Conservation (phyloP, 257 asterid genomes). For the Phtheirospermum japonicum region DNA sequence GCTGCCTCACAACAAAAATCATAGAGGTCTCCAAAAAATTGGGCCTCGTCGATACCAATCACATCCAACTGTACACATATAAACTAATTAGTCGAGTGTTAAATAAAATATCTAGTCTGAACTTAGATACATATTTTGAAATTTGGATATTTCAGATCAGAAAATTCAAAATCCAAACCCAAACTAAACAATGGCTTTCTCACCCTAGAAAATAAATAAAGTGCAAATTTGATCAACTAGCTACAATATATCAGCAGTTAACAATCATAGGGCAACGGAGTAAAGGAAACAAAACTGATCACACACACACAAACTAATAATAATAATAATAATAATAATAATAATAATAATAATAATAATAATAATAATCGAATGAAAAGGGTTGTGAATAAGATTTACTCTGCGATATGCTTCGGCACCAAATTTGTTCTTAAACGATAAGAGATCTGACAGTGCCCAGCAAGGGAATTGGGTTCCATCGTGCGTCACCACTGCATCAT, state of each 20-base stretch:
- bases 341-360: no score
- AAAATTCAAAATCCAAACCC: background rate
- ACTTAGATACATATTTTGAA: no score
- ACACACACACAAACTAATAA: no score
- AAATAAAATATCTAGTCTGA: no score
- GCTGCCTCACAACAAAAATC: conserved; percentile 78
- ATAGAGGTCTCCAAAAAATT: conserved; percentile 76
- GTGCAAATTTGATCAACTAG: no score
- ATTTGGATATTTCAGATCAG: no score
- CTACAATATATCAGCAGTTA: background rate
- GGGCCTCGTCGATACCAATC: conserved; percentile 92
- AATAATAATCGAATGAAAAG: background rate
- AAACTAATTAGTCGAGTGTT: no score
- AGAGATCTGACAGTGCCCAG: conserved; percentile 61
- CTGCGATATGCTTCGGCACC: conserved; percentile 54
- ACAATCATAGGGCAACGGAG: background rate
- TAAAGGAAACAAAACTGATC: background rate
- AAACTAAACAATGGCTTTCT: no score
- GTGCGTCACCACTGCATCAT: conserved; percentile 66
- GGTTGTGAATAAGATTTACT: conserved; percentile 29
- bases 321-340: no score
- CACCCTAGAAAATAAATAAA: no score
- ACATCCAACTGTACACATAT: conserved; percentile 58
- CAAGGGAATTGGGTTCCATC: conserved; percentile 75
- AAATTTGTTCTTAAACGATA: conserved; percentile 48